Evolutionary conservation across 1,139 yeast genomes (phyloP).

Genomic region (Geotrichum candidum): DNA sequence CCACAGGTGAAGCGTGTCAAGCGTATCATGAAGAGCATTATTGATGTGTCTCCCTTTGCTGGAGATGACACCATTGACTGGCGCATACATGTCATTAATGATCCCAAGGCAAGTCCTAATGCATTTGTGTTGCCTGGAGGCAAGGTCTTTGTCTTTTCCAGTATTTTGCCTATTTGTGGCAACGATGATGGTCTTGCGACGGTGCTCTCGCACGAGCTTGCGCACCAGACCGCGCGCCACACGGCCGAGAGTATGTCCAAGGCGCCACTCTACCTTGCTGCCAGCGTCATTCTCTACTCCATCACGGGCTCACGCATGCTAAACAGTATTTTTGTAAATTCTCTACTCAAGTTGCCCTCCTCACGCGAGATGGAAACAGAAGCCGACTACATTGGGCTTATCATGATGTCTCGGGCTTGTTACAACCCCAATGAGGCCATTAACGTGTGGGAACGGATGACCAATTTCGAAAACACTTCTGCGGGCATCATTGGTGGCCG

Average conservation of each 20-base stretch:
- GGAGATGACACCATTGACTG: constrained; percentile 49
- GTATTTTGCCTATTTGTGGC: constrained; percentile 69
- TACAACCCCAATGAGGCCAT: constrained; percentile 70
- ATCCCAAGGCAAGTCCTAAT: constrained; percentile 71
- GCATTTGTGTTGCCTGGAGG: constrained; percentile 97
- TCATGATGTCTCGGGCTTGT: constrained; percentile 87
- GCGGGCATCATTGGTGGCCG: constrained; percentile 31
- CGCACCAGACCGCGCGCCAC: constrained; percentile 91
- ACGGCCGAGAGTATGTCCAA: constrained; percentile 65
- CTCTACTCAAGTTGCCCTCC: constrained; percentile 70
- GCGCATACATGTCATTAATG: constrained; percentile 76
- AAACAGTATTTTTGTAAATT: constrained; percentile 48
- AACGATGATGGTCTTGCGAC: constrained; percentile 92
- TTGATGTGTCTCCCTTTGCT: constrained; percentile 37
- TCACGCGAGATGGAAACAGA: constrained; percentile 92
- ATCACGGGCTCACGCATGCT: constrained; percentile 42
- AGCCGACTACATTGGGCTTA: constrained; percentile 90
- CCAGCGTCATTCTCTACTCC: constrained; percentile 47
- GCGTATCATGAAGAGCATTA: constrained; percentile 55
- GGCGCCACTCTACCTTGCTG: constrained; percentile 43
- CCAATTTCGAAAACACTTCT: constrained; percentile 44
- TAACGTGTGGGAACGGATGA: constrained; percentile 79
- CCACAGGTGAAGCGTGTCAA: constrained; percentile 49
- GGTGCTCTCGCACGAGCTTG: constrained; percentile 84
- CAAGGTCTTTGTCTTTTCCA: constrained; percentile 80